Evolutionary conservation across 2,329 filamentous ascomycete species (phyloP), one percentile per base, ranked within the genome.

Genomic region (Colletotrichum graminicola): DNA sequence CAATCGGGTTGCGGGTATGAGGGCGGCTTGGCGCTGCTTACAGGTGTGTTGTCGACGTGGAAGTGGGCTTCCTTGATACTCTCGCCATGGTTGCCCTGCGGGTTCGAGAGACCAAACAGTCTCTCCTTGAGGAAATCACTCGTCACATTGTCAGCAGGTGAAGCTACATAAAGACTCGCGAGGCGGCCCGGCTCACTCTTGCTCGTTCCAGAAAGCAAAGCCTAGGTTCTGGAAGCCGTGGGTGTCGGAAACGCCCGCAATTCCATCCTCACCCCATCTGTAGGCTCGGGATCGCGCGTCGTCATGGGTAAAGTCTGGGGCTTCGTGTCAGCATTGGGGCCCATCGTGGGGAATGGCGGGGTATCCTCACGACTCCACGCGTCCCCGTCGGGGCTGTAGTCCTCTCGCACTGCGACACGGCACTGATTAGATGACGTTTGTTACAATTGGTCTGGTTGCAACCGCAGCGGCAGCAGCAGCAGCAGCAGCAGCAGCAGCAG

Each of bases 21-120:
- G 11, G 39, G 54, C 16, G 36, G 41, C 14, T 32, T 41, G 12
- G 23, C 26, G 14, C 23, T 71, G 77, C 86, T 84, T 76, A 86
- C 83, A 69, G 95, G 95, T 36, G 94, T 97, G 80, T 98, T 98
- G 82, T 98, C 95, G 70, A 98, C 84, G 81, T 98, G 95, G 78
- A 98, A 98, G 83, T 98, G 94, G 66, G 93, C 94, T 84, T 98
- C 95, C 82, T 98, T 98, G 85, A 98, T 88, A 80, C 94, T 97
- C 84, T 98, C 96, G 74, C 96, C 96, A 84, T 98, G 96, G 79
- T 98, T 98, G 75, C 95, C 95, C 83, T 98, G 94, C 3, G 95
- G 95, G 80, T 98, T 98, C 62, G 95, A 97, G 66, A 98, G 87
- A 66, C 95, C 95, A 79, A 98, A 98, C 5, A 98, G 89, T 74